phyloP scores from a whole-genome alignment of 2,329 filamentous ascomycete genomes.

The Colletotrichum sp. region DNA sequence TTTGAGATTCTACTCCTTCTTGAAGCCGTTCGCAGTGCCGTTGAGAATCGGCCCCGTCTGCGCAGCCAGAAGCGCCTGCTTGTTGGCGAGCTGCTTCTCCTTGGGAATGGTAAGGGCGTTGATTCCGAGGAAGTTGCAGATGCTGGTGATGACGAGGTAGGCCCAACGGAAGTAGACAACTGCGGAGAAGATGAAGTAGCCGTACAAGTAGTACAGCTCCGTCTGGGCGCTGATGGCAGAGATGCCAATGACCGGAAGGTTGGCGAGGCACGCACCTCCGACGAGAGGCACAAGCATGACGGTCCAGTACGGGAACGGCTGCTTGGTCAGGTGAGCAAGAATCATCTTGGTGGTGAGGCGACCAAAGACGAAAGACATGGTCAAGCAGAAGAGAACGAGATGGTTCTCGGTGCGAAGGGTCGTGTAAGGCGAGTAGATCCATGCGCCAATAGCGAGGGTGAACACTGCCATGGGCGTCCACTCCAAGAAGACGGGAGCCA shows the following conservation, averaged over 20 bases:
- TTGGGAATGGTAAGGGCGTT: constrained; percentile 87
- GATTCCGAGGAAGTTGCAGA: constrained; percentile 92
- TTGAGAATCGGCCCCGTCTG: constrained; percentile 29
- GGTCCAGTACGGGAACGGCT: constrained; percentile 97
- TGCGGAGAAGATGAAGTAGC: constrained; percentile 82
- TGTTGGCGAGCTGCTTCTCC: constrained; percentile 64
- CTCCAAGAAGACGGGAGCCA: constrained; percentile 86
- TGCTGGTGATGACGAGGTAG: constrained; percentile 85
- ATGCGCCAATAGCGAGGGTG: constrained; percentile 75
- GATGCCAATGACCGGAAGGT: constrained; percentile 80
- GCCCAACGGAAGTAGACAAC: constrained; percentile 96
- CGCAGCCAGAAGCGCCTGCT: constrained; percentile 43
- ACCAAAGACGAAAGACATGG: constrained; percentile 96
- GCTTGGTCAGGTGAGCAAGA: constrained; percentile 88
- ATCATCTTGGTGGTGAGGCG: constrained; percentile 99
- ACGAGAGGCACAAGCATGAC: constrained; percentile 87
- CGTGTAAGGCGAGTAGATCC: constrained; percentile 91
- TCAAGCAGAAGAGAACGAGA: constrained; percentile 89
- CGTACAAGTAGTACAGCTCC: constrained; percentile 83
- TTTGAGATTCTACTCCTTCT: constrained; percentile 24
- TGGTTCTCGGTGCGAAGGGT: constrained; percentile 83
- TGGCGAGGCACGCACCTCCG: constrained; percentile 81
- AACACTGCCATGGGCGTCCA: constrained; percentile 92
- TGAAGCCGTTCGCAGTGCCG: constrained; percentile 31
- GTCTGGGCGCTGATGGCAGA: constrained; percentile 66